Conservation (phyloP, 148 eudicot species). For the Simmondsia chinensis region DNA sequence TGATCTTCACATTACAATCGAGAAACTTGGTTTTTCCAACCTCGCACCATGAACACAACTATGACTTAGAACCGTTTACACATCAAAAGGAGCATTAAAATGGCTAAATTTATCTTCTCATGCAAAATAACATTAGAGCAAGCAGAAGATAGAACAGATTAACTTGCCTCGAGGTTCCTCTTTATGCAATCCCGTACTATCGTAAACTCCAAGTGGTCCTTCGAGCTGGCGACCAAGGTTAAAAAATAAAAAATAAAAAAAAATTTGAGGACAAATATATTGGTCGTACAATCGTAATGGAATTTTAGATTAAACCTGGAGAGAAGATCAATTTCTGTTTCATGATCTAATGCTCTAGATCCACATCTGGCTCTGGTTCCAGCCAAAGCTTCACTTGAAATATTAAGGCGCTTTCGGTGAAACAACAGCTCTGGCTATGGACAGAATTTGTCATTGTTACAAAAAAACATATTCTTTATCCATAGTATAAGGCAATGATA, state of each 20-base stretch:
- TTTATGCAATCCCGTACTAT: slow-evolving; percentile 81
- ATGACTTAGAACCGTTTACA: not conserved
- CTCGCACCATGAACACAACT: no score
- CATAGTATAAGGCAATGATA: no score
- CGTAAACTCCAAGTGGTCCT: slow-evolving; percentile 81
- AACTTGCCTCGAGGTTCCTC: slow-evolving; percentile 76
- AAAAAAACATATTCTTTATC: no score
- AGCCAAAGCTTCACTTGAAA: slow-evolving; percentile 91
- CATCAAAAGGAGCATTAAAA: not conserved
- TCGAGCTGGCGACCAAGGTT: slow-evolving; percentile 38
- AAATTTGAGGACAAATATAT: not conserved
- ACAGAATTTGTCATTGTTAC: slow-evolving; percentile 15
- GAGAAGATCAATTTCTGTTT: slow-evolving; percentile 75
- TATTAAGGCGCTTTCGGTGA: slow-evolving; percentile 54
- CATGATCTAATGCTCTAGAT: slow-evolving; percentile 52
- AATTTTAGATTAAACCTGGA: slow-evolving; percentile 44
- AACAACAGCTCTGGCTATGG: slow-evolving; percentile 90
- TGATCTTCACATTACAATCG: no score
- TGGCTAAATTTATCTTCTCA: not conserved
- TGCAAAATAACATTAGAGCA: not conserved
- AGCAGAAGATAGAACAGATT: slow-evolving; percentile 1
- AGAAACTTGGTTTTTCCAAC: no score
- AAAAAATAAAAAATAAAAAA: slow-evolving; percentile 1
- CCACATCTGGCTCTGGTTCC: slow-evolving; percentile 87
- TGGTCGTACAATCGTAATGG: not conserved